These are phyloP conservation scores for Talaromyces stipitatus DNA, from an alignment of 495 filamentous ascomycete genomes.

Conservation along the genomic window DNA sequence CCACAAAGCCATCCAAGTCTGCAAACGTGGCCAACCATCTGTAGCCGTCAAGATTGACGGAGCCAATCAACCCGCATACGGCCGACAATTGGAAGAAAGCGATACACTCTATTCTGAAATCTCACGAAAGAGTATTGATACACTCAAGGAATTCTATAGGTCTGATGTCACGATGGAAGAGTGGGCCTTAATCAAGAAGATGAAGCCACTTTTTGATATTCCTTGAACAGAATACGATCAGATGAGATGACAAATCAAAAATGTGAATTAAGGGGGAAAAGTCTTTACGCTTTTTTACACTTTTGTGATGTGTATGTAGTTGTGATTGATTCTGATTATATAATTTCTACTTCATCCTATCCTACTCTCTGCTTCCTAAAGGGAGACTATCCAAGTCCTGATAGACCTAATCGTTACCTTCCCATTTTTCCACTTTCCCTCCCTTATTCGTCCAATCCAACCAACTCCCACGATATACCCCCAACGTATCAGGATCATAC, in stretches of 20 bases:
- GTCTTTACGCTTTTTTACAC: not conserved
- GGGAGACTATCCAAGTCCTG: too few species aligned
- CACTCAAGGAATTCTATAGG: conserved; percentile 92
- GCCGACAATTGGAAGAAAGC: conserved; percentile 90
- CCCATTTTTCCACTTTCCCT: conserved; percentile 50
- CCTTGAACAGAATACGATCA: conserved; percentile 33
- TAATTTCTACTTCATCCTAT: not conserved
- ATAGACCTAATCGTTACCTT: conserved; percentile 20
- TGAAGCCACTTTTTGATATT: conserved; percentile 93
- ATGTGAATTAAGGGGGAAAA: not conserved
- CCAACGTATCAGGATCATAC: conserved; percentile 59
- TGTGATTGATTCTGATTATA: not conserved
- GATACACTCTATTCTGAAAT: conserved; percentile 84
- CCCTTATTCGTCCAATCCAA: conserved; percentile 73
- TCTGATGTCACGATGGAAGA: conserved; percentile 88
- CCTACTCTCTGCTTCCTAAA: not conserved
- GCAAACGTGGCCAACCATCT: conserved; percentile 93
- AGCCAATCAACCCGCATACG: conserved; percentile 88
- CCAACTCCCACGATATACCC: conserved; percentile 87
- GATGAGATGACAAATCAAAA: not conserved
- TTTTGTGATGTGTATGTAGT: not conserved
- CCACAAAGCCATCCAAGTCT: conserved; percentile 84
- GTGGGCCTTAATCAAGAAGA: conserved; percentile 84
- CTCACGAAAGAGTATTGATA: conserved; percentile 82
- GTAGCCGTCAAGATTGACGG: conserved; percentile 98